Conservation (phyloP, 768 basidiomycete genomes). For the Stropharia rugosoannulata region DNA sequence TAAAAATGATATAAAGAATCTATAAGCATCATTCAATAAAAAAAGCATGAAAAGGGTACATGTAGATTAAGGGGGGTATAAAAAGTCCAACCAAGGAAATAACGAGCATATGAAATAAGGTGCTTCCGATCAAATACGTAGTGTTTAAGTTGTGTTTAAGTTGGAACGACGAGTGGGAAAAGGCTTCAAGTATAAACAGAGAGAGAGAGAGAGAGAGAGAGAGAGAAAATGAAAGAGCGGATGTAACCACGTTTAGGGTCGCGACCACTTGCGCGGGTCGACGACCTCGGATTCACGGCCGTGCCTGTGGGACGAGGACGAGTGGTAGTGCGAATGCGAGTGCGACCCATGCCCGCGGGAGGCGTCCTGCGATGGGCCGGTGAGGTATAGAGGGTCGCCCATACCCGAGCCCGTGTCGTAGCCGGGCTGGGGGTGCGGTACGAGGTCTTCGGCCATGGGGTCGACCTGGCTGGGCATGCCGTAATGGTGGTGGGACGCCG, state of each 20-base stretch:
- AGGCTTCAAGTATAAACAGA: not conserved
- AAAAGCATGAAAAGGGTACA: not conserved
- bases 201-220: conserved; percentile 21
- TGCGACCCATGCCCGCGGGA: conserved; percentile 33
- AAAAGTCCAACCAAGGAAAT: conserved; percentile 15
- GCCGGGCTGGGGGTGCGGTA: conserved; percentile 25
- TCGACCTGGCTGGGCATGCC: conserved; percentile 37
- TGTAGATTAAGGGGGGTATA: conserved; percentile 11
- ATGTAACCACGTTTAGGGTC: conserved; percentile 46
- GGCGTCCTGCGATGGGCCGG: conserved; percentile 39
- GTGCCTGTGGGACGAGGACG: conserved; percentile 44
- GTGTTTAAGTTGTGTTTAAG: conserved; percentile 15
- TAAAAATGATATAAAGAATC: not conserved
- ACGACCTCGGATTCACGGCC: conserved; percentile 34
- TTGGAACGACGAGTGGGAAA: not conserved
- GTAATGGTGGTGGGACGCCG: conserved; percentile 50
- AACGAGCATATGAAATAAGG: conserved; percentile 23
- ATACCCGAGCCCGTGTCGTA: conserved; percentile 24
- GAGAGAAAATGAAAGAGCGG: conserved; percentile 37
- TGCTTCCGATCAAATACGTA: conserved; percentile 32
- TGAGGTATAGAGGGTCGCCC: conserved; percentile 32
- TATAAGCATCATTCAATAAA: not conserved
- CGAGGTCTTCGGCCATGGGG: conserved; percentile 38
- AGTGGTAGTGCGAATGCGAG: conserved; percentile 27
- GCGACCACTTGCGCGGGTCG: conserved; percentile 51